These are phyloP conservation scores for Apium graveolens DNA, from an alignment of 129 eudicot genomes.

Conservation along the genomic window DNA sequence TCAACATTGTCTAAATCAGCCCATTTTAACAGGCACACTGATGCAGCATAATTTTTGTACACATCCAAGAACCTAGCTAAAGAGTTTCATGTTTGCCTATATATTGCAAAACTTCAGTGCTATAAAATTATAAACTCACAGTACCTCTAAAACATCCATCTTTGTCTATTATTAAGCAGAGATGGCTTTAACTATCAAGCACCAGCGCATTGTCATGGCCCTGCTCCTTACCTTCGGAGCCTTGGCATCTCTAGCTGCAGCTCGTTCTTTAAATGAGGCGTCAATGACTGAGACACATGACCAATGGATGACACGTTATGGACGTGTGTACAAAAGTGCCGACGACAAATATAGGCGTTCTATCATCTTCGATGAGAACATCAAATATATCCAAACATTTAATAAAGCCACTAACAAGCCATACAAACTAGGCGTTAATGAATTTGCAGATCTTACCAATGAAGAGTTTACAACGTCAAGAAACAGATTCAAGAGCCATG, in stretches of 20 bases:
- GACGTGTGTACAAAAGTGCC: not conserved
- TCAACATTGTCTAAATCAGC: too few species aligned
- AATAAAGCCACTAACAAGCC: not conserved
- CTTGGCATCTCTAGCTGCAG: not conserved
- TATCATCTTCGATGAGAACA: not conserved
- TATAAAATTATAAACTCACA: not conserved
- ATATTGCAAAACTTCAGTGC: not conserved
- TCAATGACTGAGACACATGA: not conserved
- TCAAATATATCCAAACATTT: not conserved
- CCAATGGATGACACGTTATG: slow-evolving; percentile 6
- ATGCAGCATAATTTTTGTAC: not conserved
- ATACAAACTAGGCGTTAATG: not conserved
- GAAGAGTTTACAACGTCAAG: slow-evolving; percentile 6
- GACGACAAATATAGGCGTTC: not conserved
- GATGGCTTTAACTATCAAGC: not conserved
- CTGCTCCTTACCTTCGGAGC: not conserved
- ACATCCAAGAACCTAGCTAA: not conserved
- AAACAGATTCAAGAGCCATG: slow-evolving; percentile 10
- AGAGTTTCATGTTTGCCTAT: not conserved
- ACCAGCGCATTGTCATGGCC: not conserved
- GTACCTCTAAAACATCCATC: not conserved
- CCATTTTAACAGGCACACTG: not conserved
- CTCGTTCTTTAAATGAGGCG: not conserved
- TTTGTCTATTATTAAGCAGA: too few species aligned
- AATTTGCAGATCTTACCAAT: slow-evolving; percentile 9